phyloP scores from a whole-genome alignment of 768 basidiomycete species.

The Termitomyces sp. region DNA sequence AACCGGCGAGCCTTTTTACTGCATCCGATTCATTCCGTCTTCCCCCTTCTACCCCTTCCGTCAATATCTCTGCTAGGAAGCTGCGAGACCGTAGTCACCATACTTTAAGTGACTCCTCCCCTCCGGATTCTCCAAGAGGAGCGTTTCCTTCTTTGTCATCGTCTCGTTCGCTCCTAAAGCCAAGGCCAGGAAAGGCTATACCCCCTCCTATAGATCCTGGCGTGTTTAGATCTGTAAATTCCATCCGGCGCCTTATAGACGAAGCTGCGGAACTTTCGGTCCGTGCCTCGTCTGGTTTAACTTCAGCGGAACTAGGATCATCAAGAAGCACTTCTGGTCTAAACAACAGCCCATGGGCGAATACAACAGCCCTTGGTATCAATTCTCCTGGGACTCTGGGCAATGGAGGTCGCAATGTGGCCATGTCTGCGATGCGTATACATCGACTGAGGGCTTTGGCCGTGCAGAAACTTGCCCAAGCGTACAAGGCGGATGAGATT shows the following conservation, averaged over 20 bases:
- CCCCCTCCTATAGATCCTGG: conserved; percentile 90
- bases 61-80: conserved; percentile 21
- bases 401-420: conserved; percentile 61
- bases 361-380: conserved; percentile 59
- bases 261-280: conserved; percentile 87
- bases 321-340: conserved; percentile 42
- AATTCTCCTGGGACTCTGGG: conserved; percentile 46
- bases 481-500: conserved; percentile 85
- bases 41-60: conserved; percentile 22
- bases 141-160: conserved; percentile 29
- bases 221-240: conserved; percentile 70
- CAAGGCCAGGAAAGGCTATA: conserved; percentile 58
- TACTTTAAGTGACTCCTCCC: conserved; percentile 34
- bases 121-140: conserved; percentile 38
- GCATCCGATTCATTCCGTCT: conserved; percentile 34
- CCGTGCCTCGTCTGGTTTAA: conserved; percentile 80
- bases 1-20: conserved; percentile 56
- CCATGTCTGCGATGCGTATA: conserved; percentile 82
- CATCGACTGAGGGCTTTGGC: conserved; percentile 77
- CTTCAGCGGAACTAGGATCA: conserved; percentile 66
- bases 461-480: conserved; percentile 81
- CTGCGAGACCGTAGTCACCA: conserved; percentile 42
- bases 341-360: conserved; percentile 50
- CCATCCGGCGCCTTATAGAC: conserved; percentile 79
- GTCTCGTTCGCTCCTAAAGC: conserved; percentile 44